phyloP scores from a whole-genome alignment of 345 rosid genomes.

The Acer campestre region DNA sequence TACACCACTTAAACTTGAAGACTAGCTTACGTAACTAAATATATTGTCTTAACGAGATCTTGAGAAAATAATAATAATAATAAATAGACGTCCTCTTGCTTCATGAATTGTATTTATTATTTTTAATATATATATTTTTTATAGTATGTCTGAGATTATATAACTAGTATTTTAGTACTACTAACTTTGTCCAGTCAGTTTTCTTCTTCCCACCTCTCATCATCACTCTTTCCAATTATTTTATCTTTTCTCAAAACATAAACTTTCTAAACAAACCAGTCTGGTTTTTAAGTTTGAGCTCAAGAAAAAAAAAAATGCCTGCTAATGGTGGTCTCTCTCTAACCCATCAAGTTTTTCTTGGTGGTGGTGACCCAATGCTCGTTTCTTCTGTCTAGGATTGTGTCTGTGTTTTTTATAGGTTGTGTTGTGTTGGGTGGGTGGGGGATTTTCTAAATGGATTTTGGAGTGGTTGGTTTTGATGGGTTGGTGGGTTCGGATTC shows the following conservation, averaged over 20 bases:
- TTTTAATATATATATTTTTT: background rate
- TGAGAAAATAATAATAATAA: background rate
- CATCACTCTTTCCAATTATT: conserved; percentile 38
- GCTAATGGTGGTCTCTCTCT: background rate
- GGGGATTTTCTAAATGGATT: conserved; percentile 44
- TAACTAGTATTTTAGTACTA: conserved; percentile 15
- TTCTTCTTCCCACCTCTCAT: background rate
- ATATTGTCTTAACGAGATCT: background rate
- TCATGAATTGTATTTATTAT: too few species aligned
- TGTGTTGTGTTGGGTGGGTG: background rate
- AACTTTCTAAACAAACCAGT: background rate
- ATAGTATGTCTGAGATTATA: conserved; percentile 23
- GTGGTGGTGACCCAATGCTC: conserved; percentile 15
- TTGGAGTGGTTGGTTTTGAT: conserved; percentile 53
- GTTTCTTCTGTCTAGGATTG: conserved; percentile 13
- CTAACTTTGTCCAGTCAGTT: conserved; percentile 25
- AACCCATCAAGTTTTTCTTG: conserved; percentile 11
- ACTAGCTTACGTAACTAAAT: background rate
- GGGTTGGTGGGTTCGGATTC: conserved; percentile 44
- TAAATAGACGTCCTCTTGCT: background rate
- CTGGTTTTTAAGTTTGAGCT: conserved; percentile 31
- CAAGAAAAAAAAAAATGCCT: conserved; percentile 23
- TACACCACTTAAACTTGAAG: background rate
- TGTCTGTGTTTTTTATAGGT: conserved; percentile 14
- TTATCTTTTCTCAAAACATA: conserved; percentile 24